Conservation (phyloP, 2,329 filamentous ascomycete species). For the Sarocladium oryzae region DNA sequence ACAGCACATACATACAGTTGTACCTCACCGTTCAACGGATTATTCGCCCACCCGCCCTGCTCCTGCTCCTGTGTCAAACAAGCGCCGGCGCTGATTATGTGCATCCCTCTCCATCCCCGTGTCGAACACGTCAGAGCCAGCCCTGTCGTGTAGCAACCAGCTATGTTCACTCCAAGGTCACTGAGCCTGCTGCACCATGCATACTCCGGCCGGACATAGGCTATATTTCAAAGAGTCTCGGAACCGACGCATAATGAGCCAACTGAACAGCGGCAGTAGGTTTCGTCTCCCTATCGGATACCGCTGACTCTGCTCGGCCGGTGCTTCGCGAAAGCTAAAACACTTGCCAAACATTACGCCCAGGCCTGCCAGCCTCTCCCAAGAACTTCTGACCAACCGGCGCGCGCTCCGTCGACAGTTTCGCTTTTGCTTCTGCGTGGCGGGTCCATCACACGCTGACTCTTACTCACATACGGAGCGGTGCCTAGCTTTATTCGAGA, state of each 20-base stretch:
- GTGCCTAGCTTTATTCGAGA: no score
- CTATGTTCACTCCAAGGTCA: neutral
- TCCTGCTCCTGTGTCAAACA: neutral
- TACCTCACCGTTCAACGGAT: no score
- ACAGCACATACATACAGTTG: no score
- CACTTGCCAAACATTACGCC: neutral
- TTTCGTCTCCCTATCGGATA: no score
- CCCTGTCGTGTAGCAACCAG: neutral
- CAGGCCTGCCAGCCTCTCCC: neutral
- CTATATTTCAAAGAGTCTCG: no score
- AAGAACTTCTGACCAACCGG: neutral
- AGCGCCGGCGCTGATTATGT: neutral
- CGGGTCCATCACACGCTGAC: no score
- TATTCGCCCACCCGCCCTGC: neutral
- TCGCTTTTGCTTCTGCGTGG: neutral
- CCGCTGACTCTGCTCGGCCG: no score
- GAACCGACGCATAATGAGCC: no score
- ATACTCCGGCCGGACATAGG: no score
- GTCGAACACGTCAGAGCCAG: constrained; percentile 1
- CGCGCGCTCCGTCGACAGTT: neutral
- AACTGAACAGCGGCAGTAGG: no score
- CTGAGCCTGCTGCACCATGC: no score
- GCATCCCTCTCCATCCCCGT: constrained; percentile 1
- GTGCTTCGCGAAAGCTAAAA: neutral
- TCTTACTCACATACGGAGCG: no score